Evolutionary conservation across 2,329 filamentous ascomycete species (phyloP).

Genomic region (Ophiocordyceps camponoti-floridani): DNA sequence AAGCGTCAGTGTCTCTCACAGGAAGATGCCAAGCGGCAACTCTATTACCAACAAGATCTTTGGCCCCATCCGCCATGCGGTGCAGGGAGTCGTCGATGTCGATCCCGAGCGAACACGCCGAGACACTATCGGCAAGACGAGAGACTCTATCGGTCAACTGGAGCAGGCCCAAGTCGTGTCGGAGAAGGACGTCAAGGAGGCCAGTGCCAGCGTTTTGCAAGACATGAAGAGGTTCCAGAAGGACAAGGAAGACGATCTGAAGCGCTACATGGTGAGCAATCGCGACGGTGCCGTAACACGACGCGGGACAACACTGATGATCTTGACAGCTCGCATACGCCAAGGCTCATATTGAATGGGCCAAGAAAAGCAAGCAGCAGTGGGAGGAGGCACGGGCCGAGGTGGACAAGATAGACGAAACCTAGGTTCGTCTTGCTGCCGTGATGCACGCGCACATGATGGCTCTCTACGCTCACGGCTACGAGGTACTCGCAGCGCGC

Average conservation of each 20-base stretch:
- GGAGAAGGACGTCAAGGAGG: slow-evolving; percentile 83
- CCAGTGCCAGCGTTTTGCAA: slow-evolving; percentile 70
- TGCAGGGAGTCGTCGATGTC: slow-evolving; percentile 89
- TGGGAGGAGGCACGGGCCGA: slow-evolving; percentile 85
- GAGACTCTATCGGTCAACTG: slow-evolving; percentile 68
- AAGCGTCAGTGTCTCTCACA: slow-evolving; percentile 36
- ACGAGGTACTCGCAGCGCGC: background rate
- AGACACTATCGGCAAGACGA: slow-evolving; percentile 90
- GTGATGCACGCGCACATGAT: background rate
- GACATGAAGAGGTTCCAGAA: slow-evolving; percentile 85
- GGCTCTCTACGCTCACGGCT: background rate
- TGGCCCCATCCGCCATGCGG: slow-evolving; percentile 83
- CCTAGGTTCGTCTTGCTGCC: slow-evolving; percentile 11
- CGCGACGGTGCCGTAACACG: background rate
- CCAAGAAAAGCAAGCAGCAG: slow-evolving; percentile 70
- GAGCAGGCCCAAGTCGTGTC: slow-evolving; percentile 82
- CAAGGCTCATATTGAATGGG: slow-evolving; percentile 87
- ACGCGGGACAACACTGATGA: slow-evolving; percentile 6
- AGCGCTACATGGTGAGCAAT: slow-evolving; percentile 76
- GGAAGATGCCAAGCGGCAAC: slow-evolving; percentile 68
- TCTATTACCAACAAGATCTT: slow-evolving; percentile 92
- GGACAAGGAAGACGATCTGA: slow-evolving; percentile 90
- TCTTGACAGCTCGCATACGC: slow-evolving; percentile 63
- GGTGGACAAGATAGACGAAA: slow-evolving; percentile 69
- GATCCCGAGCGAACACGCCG: slow-evolving; percentile 85